Conservation (phyloP, 768 basidiomycete species). For the Termitomyces sp. region DNA sequence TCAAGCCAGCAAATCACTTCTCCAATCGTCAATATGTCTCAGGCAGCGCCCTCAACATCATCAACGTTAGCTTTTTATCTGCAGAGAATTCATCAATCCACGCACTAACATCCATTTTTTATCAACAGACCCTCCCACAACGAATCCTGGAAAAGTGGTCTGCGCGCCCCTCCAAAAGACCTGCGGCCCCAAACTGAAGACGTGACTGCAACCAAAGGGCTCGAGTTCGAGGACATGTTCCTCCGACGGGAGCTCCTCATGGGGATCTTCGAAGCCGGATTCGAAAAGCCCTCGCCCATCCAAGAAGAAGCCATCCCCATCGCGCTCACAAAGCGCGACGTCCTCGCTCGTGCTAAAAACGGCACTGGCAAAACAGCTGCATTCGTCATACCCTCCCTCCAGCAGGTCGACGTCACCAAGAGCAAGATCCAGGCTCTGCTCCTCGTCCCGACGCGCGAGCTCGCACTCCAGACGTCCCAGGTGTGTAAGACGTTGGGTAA, state of each 20-base stretch:
- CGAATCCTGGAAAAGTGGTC: conserved; percentile 68
- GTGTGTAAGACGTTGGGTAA: conserved; percentile 97
- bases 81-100: neutral
- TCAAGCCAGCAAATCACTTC: neutral
- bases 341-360: conserved; percentile 94
- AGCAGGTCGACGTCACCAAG: conserved; percentile 80
- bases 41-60: conserved; percentile 26
- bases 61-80: conserved; percentile 22
- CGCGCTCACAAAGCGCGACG: conserved; percentile 88
- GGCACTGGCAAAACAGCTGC: conserved; percentile 98
- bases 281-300: conserved; percentile 94
- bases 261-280: conserved; percentile 99
- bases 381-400: conserved; percentile 95
- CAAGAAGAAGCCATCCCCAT: conserved; percentile 99
- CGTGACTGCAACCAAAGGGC: conserved; percentile 88
- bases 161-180: conserved; percentile 88
- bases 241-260: conserved; percentile 94
- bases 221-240: conserved; percentile 94
- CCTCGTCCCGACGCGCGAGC: conserved; percentile 97
- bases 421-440: conserved; percentile 93
- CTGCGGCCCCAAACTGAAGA: conserved; percentile 94
- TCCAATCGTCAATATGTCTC: conserved; percentile 20
- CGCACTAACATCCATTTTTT: neutral
- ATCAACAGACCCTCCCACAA: conserved; percentile 26
- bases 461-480: conserved; percentile 97